Evolutionary conservation across 805 yeast genomes (phyloP), one percentile per base, ranked within the genome.

Genomic region (Wickerhamiella siamensis): DNA sequence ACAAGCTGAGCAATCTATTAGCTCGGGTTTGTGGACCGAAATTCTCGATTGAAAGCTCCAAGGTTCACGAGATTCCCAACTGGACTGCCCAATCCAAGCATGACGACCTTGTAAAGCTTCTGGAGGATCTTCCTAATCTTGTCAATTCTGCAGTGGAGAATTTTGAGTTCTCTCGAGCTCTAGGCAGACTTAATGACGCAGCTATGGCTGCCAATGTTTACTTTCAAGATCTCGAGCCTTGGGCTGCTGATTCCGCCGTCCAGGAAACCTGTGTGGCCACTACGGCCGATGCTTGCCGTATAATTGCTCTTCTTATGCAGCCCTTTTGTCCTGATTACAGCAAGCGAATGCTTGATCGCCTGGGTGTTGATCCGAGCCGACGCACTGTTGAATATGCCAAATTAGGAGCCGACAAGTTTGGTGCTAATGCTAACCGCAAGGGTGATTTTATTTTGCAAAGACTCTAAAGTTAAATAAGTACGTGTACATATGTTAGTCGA

Each of bases 1-100:
- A 84, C 45, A 87, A 87, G 57, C 78, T 78, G 62, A 86, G 91
- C 36, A 91, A 88, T 54, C 65, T 87, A 38, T 66, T 80, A 17
- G 72, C 78, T 47, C 67, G 98, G 45, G 71, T 77, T 29, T 76
- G 93, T 42, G 83, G 87, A 1, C 65, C 70, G 27, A 75, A 77
- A 43, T 88, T 88, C 52, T 60, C 69, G 53, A 65, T 83, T 15
- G 22, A 34, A 3, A 40, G 31, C 3, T 22, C 48, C 3, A 17
- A 15, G 18, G 40, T 49, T 9, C 24, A 20, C 2, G 37, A 26
- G 4, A 27, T 40, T 35, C 34, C 29, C 1, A 31, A 33, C 9
- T 35, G 33, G 16, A 10, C 3, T 1, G 20, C 38, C 16, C 31
- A 18, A 16, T 14, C 46, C 12, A 12, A 40, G 24, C 32, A 22